phyloP scores from a whole-genome alignment of 1,139 yeast species.

The Candida labiduridarum region DNA sequence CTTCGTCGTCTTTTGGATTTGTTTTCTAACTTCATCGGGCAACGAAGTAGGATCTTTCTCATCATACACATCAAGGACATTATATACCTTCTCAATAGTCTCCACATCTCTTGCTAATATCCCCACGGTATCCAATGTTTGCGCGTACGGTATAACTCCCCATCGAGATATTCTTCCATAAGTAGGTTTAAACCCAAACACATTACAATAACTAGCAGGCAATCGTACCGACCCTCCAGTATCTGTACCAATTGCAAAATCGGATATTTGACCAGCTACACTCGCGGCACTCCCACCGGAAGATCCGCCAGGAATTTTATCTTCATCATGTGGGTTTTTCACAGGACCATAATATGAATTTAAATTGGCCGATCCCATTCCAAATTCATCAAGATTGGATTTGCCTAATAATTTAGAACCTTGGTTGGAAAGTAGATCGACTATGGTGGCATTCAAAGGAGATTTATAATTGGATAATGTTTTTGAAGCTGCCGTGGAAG shows the following conservation, averaged over 20 bases:
- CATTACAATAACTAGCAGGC: slow-evolving; percentile 87
- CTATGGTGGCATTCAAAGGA: slow-evolving; percentile 84
- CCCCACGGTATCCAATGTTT: slow-evolving; percentile 93
- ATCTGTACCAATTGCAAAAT: slow-evolving; percentile 82
- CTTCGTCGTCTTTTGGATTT: slow-evolving; percentile 17
- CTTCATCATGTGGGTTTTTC: slow-evolving; percentile 58
- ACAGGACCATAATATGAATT: slow-evolving; percentile 66
- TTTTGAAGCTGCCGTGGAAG: slow-evolving; percentile 72
- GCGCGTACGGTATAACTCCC: slow-evolving; percentile 94
- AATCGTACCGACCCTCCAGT: slow-evolving; percentile 95
- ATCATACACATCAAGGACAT: slow-evolving; percentile 62
- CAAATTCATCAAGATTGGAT: slow-evolving; percentile 96
- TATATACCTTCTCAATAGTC: slow-evolving; percentile 50
- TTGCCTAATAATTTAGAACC: slow-evolving; percentile 72
- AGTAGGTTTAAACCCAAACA: slow-evolving; percentile 87
- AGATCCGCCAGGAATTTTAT: slow-evolving; percentile 79
- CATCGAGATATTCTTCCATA: slow-evolving; percentile 90
- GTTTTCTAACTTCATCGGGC: slow-evolving; percentile 34
- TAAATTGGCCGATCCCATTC: slow-evolving; percentile 83
- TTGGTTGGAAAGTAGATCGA: slow-evolving; percentile 48
- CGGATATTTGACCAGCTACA: slow-evolving; percentile 66
- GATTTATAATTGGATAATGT: slow-evolving; percentile 61
- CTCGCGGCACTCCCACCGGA: slow-evolving; percentile 97
- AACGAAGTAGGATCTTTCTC: slow-evolving; percentile 80
- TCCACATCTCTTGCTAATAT: slow-evolving; percentile 57